Base-by-base conservation (phyloP, 2,329 filamentous ascomycete species). In the Davidsoniella australis region DNA sequence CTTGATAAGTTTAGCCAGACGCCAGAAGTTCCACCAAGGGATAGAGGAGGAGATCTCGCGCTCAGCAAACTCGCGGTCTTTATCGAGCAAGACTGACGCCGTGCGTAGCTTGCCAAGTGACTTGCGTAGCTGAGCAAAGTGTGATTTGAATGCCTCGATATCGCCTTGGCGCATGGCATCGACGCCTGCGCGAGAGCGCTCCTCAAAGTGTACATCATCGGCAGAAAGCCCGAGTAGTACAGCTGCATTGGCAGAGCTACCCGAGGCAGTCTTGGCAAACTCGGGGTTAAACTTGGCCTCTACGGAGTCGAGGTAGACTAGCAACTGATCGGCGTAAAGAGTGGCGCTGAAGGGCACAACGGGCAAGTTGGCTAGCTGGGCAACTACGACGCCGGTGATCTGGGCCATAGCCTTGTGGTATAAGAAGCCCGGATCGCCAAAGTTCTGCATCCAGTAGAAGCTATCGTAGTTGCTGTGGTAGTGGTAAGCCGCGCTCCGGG, bases 391-490 rank as follows among this genome's bases (percentile, higher is more conserved):
- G 16, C 73, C 75, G 41, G 81, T 69, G 10, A 88, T 61, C 59
- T 82, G 80, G 2, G 81, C 71, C 66, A 79, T 75, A 44, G 80
- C 68, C 53, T 69, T 62, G 62, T 85, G 82, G 58, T 85, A 84
- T 42, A 72, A 66, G 50, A 77, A 80, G 18, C 69, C 73, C 2
- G 70, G 70, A 58, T 94, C 88, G 40, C 85, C 86, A 54, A 76
- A 91, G 20, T 72, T 75, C 49, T 79, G 72, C 85, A 94, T 93
- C 87, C 88, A 94, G 63, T 82, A 70, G 62, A 87, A 91, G 58
- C 79, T 85, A 62, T 94, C 87, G 63, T 93, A 94, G 67, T 94
- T 94, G 61, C 80, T 81, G 66, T 94, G 87, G 63, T 94, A 94
- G 58, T 85, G 82, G 60, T 86, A 85, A 2, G 85, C 70, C 0